Evolutionary conservation across 2,329 filamentous ascomycete genomes (phyloP), one percentile per base, ranked within the genome.

Genomic region (Aspergillus hiratsukae): DNA sequence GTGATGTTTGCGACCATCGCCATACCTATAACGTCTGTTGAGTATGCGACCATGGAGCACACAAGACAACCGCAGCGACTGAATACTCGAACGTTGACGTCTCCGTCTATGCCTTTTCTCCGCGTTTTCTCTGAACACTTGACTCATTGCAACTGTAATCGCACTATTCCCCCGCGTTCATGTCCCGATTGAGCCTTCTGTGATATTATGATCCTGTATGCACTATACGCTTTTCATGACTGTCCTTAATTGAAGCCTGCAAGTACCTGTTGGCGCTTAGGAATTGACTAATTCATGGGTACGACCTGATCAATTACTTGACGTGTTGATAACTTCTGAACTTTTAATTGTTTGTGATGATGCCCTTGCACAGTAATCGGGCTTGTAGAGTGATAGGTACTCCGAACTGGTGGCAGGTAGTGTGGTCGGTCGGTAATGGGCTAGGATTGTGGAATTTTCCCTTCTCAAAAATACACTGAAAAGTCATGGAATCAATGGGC

Each of bases 201-300:
- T 25, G 48, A 52, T 56, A 41, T 55, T 54, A 52, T 58, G 51
- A 48, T 55, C 53, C 35, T 56, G 37, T 23, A 46, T 46, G 43
- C 43, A 46, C 21, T 46, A 23, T 17, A 27, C 51, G 54, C 40
- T 25, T 51, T 56, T 56, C 29, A 56, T 46, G 54, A 53, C 54
- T 56, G 49, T 56, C 54, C 35, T 56, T 56, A 49, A 56, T 56
- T 21, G 37, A 40, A 43, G 54, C 50, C 46, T 53, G 54, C 50
- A 56, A 49, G 27, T 46, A 43, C 31, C 43, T 19, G 21, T 45
- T 23, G 50, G 53, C 48, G 28, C 27, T 50, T 51, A 23, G 28
- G 11, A 40, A 29, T n/a, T 48, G 43, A 27, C 31, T 37, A 31
- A 50, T 46, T 46, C 41, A 23, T 11, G n/a, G n/a, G 41, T 37